Conservation (phyloP, 257 asterid species). For the Solanum commersonii region DNA sequence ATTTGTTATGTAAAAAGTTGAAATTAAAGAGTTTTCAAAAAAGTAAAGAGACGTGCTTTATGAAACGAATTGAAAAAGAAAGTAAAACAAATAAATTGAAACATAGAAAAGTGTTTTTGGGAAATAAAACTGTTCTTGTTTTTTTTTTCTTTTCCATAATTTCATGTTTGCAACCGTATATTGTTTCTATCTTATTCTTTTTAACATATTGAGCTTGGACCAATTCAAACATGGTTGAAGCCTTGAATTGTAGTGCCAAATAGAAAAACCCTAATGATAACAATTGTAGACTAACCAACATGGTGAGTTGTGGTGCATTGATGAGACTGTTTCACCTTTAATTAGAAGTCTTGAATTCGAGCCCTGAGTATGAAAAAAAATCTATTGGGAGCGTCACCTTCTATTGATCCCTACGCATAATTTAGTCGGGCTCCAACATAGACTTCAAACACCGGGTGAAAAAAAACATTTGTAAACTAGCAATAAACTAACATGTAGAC, state of each 20-base stretch:
- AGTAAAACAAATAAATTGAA: not conserved
- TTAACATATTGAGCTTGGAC: not conserved
- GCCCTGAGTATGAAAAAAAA: accelerated
- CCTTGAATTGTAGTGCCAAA: not conserved
- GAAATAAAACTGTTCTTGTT: not conserved
- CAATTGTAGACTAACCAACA: not conserved
- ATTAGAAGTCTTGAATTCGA: no score
- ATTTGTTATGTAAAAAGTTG: not conserved
- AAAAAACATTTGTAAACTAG: not conserved
- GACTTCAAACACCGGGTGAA: accelerated
- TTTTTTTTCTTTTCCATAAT: no score
- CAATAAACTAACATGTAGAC: not conserved
- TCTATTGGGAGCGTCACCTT: not conserved
- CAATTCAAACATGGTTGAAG: not conserved
- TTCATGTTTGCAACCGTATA: not conserved
- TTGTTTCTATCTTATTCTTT: not conserved
- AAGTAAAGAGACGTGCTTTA: not conserved
- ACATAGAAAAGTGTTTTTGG: not conserved
- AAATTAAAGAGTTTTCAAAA: not conserved
- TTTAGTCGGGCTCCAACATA: no score
- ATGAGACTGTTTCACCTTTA: not conserved
- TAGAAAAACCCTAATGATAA: not conserved
- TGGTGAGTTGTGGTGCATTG: not conserved
- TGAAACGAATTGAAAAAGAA: not conserved
- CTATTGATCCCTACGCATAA: no score